A percentile compares a stretch with the other conserved stretches of the same genome.
phyloP scores from a whole-genome alignment of 352 stramenopile genomes.

The Pilasporangium apinafurcum region DNA sequence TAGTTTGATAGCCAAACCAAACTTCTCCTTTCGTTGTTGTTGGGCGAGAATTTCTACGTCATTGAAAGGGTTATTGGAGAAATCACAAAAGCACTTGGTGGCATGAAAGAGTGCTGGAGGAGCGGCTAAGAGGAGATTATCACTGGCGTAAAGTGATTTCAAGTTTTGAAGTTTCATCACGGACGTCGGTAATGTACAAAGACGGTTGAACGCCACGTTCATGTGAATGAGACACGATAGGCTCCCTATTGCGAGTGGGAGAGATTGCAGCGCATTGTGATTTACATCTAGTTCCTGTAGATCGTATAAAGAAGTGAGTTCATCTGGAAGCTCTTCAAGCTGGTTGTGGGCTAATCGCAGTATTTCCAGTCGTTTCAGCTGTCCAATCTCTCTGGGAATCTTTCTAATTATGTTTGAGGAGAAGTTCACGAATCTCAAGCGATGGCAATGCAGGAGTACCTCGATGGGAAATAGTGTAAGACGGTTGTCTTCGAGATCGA shows the following conservation, averaged over 20 bases:
- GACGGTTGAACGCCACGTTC: slow-evolving; percentile 37
- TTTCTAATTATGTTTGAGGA: slow-evolving; percentile 33
- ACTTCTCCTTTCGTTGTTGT: slow-evolving; percentile 8
- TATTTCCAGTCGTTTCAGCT: slow-evolving; percentile 20
- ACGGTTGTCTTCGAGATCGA: slow-evolving; percentile 25
- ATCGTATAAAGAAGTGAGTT: slow-evolving; percentile 19
- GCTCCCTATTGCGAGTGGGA: slow-evolving; percentile 29
- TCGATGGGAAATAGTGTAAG: slow-evolving; percentile 31
- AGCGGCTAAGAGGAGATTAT: slow-evolving; percentile 29
- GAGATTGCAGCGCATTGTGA: slow-evolving; percentile 21
- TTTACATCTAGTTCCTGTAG: slow-evolving; percentile 30
- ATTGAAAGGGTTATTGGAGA: slow-evolving; percentile 65
- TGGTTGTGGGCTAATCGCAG: slow-evolving; percentile 40
- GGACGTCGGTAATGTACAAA: slow-evolving; percentile 43
- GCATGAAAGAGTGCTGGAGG: slow-evolving; percentile 19
- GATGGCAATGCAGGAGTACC: slow-evolving; percentile 26
- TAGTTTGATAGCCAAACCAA: slow-evolving; percentile 17
- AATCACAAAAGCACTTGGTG: slow-evolving; percentile 31
- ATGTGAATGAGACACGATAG: slow-evolving; percentile 27
- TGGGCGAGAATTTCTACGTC: background rate
- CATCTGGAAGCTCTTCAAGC: slow-evolving; percentile 30
- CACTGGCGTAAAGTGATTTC: slow-evolving; percentile 29
- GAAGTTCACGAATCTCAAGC: slow-evolving; percentile 32
- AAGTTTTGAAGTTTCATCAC: slow-evolving; percentile 28
- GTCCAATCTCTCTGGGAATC: slow-evolving; percentile 32